Percentiles rank a stretch among this genome's conserved stretches.
phyloP scores from a whole-genome alignment of 179 eudicot genomes.

The Actinidia arguta region DNA sequence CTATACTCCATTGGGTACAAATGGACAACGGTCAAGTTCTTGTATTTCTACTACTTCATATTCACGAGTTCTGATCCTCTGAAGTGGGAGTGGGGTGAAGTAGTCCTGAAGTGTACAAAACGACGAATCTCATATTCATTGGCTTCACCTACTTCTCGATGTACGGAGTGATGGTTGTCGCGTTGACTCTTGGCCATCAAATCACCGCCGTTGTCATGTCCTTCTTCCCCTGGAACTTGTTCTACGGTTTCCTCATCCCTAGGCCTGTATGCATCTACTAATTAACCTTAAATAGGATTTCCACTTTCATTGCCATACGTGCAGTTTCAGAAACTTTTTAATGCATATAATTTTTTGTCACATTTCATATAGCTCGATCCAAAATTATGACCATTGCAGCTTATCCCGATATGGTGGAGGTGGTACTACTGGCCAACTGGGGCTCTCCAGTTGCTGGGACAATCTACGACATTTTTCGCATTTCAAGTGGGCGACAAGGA shows the following conservation, averaged over 20 bases:
- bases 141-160: slow-evolving; percentile 48
- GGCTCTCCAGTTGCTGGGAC: slow-evolving; percentile 89
- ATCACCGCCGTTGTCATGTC: slow-evolving; percentile 73
- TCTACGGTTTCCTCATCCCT: slow-evolving; percentile 79
- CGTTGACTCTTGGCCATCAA: slow-evolving; percentile 75
- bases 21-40: slow-evolving; percentile 55
- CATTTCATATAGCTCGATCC: background rate
- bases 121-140: no score
- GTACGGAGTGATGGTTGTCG: slow-evolving; percentile 91
- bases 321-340: background rate
- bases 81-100: no score
- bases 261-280: slow-evolving; percentile 53
- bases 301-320: background rate
- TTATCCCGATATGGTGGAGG: slow-evolving; percentile 96
- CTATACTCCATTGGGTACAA: slow-evolving; percentile 80
- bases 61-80: no score
- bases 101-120: no score
- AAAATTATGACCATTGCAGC: slow-evolving; percentile 42
- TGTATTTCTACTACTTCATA: slow-evolving; percentile 80
- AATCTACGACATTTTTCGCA: slow-evolving; percentile 74
- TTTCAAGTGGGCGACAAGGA: slow-evolving; percentile 78
- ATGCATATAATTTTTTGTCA: background rate
- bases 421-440: slow-evolving; percentile 96
- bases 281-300: no score
- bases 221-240: slow-evolving; percentile 91